Percentiles rank a stretch among this genome's conserved stretches.
Evolutionary conservation across 2,329 filamentous ascomycete genomes (phyloP).

Genomic region (Botrytis deweyae): DNA sequence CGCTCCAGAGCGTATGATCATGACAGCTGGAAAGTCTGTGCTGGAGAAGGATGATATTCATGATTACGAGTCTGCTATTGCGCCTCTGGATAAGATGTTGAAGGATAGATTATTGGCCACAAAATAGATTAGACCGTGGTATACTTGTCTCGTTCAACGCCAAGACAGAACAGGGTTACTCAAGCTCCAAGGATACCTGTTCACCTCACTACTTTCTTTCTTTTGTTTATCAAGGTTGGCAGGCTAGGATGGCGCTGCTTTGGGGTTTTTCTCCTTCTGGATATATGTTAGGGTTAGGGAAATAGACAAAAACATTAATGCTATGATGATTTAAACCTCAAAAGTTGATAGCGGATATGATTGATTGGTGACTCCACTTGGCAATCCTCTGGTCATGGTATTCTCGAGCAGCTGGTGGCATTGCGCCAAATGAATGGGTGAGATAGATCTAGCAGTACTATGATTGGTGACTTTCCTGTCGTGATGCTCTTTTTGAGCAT

Average conservation of each 20-base stretch:
- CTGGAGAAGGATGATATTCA: conserved; percentile 19
- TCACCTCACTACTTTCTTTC: neutral
- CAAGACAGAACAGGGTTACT: neutral
- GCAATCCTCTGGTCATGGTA: neutral
- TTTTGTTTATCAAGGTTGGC: neutral
- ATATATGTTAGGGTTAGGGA: neutral
- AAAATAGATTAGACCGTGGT: neutral
- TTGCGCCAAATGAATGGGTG: neutral
- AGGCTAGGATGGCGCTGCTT: neutral
- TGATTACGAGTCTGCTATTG: conserved; percentile 14
- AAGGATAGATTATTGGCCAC: conserved; percentile 16
- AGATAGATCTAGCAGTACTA: neutral
- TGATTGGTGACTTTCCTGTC: neutral
- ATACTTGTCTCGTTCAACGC: neutral
- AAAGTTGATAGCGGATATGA: neutral
- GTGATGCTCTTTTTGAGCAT: neutral
- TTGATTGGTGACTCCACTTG: neutral
- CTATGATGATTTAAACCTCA: neutral
- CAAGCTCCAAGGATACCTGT: neutral
- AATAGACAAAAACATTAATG: neutral
- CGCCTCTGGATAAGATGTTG: conserved; percentile 17
- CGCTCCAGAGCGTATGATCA: conserved; percentile 40
- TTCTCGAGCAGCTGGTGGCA: neutral
- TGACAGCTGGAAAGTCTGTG: conserved; percentile 41
- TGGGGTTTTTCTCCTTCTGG: neutral